phyloP scores from a whole-genome alignment of 2,329 filamentous ascomycete genomes.

The Scleromitrula shiraiana region DNA sequence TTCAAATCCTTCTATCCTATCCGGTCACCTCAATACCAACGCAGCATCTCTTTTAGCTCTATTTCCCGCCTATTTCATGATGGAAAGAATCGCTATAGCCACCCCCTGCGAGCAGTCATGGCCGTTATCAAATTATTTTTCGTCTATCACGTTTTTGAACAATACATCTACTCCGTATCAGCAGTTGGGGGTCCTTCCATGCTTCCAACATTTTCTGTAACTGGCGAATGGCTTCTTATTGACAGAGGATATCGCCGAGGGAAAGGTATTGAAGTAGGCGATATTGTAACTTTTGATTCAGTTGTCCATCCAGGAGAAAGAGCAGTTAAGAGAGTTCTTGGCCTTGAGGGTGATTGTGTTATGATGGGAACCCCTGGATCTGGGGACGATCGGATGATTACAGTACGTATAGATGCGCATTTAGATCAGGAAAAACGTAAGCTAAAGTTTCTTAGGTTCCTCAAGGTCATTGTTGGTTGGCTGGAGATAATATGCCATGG shows the following conservation, averaged over 20 bases:
- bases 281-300: slow-evolving; percentile 72
- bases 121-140: slow-evolving; percentile 40
- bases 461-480: slow-evolving; percentile 83
- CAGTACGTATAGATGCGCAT: slow-evolving; percentile 33
- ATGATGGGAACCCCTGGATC: slow-evolving; percentile 51
- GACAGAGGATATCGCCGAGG: slow-evolving; percentile 63
- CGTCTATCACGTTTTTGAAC: slow-evolving; percentile 42
- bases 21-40: not conserved
- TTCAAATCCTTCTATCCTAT: not conserved
- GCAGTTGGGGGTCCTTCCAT: slow-evolving; percentile 70
- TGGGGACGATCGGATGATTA: slow-evolving; percentile 44
- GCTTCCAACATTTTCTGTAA: slow-evolving; percentile 71
- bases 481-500: slow-evolving; percentile 77
- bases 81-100: slow-evolving; percentile 15
- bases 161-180: slow-evolving; percentile 55
- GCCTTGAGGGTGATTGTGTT: slow-evolving; percentile 55
- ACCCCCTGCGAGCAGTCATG: slow-evolving; percentile 36
- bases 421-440: not conserved
- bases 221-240: slow-evolving; percentile 61
- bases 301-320: slow-evolving; percentile 53
- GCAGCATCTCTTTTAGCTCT: slow-evolving; percentile 3
- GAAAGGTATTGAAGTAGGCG: slow-evolving; percentile 63
- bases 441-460: slow-evolving; percentile 54
- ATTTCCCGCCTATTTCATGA: slow-evolving; percentile 5
- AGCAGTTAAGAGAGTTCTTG: slow-evolving; percentile 61